A percentile compares a stretch with the other conserved stretches of the same genome.
These are phyloP conservation scores for Gossypium anomalum DNA, from an alignment of 345 rosid species.

Conservation along the genomic window DNA sequence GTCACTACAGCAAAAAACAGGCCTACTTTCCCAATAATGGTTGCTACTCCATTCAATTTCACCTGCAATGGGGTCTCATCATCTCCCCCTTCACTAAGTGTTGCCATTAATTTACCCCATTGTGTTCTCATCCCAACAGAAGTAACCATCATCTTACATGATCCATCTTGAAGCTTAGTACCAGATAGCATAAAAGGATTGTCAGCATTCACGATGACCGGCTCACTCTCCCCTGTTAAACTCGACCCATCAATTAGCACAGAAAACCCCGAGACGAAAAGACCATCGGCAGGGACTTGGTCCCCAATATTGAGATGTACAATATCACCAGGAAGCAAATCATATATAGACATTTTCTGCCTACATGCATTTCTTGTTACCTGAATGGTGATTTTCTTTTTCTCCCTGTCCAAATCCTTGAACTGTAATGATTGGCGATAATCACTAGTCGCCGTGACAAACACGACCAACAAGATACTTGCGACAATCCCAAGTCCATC, in stretches of 20 bases:
- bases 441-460: conserved; percentile 84
- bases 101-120: conserved; percentile 96
- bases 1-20: conserved; percentile 81
- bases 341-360: conserved; percentile 84
- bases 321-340: conserved; percentile 81
- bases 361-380: conserved; percentile 78
- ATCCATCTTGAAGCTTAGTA: conserved; percentile 88
- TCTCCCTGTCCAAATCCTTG: conserved; percentile 82
- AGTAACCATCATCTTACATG: conserved; percentile 83
- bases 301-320: conserved; percentile 89
- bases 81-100: conserved; percentile 90
- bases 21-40: conserved; percentile 80
- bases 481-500: conserved; percentile 94
- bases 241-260: conserved; percentile 82
- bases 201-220: conserved; percentile 54
- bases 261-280: conserved; percentile 80
- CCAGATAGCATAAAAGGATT: conserved; percentile 87
- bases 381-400: conserved; percentile 77
- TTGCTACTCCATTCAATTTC: conserved; percentile 87
- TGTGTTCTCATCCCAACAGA: conserved; percentile 98
- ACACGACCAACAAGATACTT: conserved; percentile 77
- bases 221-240: conserved; percentile 92
- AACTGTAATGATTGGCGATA: conserved; percentile 90
- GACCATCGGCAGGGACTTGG: conserved; percentile 95
- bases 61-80: conserved; percentile 97